Evolutionary conservation across 306 rosid species (phyloP).

Genomic region (Dalbergia cochinchinensis): DNA sequence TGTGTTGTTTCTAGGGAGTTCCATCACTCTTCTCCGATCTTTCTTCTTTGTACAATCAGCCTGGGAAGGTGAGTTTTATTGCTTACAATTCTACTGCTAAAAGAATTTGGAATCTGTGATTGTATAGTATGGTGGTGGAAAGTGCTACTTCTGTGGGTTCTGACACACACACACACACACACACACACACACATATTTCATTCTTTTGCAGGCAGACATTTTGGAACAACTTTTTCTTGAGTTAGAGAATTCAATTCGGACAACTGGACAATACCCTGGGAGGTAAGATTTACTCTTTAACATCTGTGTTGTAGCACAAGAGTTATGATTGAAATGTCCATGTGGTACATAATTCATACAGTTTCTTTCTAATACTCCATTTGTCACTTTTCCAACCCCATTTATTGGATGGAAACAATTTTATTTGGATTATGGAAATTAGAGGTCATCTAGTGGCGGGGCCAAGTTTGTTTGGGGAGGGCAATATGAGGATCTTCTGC

Average conservation of each 20-base stretch:
- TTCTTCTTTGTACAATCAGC: constrained; percentile 88
- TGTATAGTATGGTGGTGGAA: too few relatives aligned
- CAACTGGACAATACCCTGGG: too few relatives aligned
- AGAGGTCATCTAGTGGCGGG: constrained; percentile 5
- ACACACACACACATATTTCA: too few relatives aligned
- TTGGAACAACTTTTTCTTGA: too few relatives aligned
- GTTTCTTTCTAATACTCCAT: too few relatives aligned
- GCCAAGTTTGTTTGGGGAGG: neutral
- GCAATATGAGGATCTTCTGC: neutral
- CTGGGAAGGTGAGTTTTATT: constrained; percentile 77
- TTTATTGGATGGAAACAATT: neutral
- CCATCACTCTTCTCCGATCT: constrained; percentile 95
- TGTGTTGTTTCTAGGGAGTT: constrained; percentile 75
- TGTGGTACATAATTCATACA: neutral
- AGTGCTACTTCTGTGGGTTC: too few relatives aligned
- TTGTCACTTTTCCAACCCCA: neutral
- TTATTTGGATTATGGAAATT: constrained; percentile 8
- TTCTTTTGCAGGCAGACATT: too few relatives aligned
- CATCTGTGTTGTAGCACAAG: neutral
- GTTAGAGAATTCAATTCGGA: too few relatives aligned
- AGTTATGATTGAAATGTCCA: constrained; percentile 20
- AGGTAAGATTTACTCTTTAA: too few relatives aligned
- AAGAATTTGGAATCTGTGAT: too few relatives aligned
- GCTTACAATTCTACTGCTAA: constrained; percentile 26
- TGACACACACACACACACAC: too few relatives aligned